phyloP scores from a whole-genome alignment of 495 filamentous ascomycete species.

The Trichoderma reesei region DNA sequence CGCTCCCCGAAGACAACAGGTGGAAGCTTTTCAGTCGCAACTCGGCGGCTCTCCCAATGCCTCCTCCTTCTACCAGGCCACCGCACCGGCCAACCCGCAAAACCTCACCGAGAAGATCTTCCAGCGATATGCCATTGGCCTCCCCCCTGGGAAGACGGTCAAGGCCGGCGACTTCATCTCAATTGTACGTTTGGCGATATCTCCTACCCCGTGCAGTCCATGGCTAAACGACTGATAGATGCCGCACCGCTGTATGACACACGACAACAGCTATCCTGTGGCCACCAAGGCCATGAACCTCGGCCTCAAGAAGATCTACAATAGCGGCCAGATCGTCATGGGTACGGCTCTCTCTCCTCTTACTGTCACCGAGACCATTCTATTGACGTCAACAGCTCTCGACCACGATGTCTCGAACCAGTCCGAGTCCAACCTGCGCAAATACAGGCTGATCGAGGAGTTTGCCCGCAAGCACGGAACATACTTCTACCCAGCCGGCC shows the following conservation, averaged over 20 bases:
- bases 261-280: constrained; percentile 89
- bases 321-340: constrained; percentile 73
- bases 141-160: constrained; percentile 62
- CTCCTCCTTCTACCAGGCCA: not conserved
- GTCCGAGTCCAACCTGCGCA: constrained; percentile 69
- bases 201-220: no score
- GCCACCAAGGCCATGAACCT: constrained; percentile 81
- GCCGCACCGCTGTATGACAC: constrained; percentile 74
- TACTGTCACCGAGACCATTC: no score
- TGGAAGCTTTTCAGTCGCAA: not conserved
- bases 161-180: constrained; percentile 75
- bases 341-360: no score
- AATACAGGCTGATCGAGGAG: constrained; percentile 76
- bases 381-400: constrained; percentile 38
- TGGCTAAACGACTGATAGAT: no score
- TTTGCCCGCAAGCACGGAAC: constrained; percentile 77
- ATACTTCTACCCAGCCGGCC: constrained; percentile 73
- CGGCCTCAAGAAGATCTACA: constrained; percentile 65
- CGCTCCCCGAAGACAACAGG: no score
- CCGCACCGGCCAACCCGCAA: constrained; percentile 39
- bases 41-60: not conserved
- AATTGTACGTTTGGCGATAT: constrained; percentile 28
- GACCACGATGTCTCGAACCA: constrained; percentile 95
- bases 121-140: constrained; percentile 62
- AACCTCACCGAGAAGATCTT: constrained; percentile 92